These are phyloP conservation scores for Microascus cirrosus DNA, from an alignment of 2,329 filamentous ascomycete species.

Conservation along the genomic window DNA sequence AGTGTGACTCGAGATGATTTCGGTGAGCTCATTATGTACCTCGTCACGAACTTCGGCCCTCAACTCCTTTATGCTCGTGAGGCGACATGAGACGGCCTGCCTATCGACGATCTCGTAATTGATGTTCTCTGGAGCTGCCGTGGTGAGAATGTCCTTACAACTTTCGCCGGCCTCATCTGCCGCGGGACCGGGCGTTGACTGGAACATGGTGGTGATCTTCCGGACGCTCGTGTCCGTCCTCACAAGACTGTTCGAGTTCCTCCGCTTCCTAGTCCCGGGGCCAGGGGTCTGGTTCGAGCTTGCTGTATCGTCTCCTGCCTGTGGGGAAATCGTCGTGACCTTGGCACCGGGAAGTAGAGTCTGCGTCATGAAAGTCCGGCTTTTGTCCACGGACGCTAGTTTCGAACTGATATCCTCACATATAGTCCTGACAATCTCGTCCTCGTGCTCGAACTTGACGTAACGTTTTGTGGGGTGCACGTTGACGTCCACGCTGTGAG, in stretches of 20 bases:
- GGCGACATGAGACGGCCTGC: conserved; percentile 56
- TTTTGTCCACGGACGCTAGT: conserved; percentile 81
- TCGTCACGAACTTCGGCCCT: conserved; percentile 68
- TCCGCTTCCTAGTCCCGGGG: conserved; percentile 24
- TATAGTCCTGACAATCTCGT: conserved; percentile 83
- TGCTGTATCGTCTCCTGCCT: conserved; percentile 14
- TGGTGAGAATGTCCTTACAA: conserved; percentile 21
- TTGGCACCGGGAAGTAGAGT: conserved; percentile 65
- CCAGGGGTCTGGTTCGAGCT: conserved; percentile 20
- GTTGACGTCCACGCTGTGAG: conserved; percentile 87
- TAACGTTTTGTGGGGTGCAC: conserved; percentile 95
- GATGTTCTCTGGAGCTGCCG: conserved; percentile 33
- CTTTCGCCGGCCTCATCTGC: conserved; percentile 3
- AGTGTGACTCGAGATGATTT: conserved; percentile 77
- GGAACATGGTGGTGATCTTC: conserved; percentile 95
- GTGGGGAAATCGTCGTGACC: conserved; percentile 10
- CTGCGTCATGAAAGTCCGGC: conserved; percentile 88
- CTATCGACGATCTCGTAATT: conserved; percentile 64
- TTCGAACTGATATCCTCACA: conserved; percentile 69
- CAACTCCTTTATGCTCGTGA: conserved; percentile 78
- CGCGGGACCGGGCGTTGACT: conserved; percentile 23
- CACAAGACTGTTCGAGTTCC: conserved; percentile 63
- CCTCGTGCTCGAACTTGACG: conserved; percentile 94
- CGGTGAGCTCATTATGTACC: conserved; percentile 77
- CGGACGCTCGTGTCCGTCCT: conserved; percentile 79